These are phyloP conservation scores for Aureobasidium sp. DNA, from an alignment of 2,329 filamentous ascomycete genomes.

Conservation along the genomic window DNA sequence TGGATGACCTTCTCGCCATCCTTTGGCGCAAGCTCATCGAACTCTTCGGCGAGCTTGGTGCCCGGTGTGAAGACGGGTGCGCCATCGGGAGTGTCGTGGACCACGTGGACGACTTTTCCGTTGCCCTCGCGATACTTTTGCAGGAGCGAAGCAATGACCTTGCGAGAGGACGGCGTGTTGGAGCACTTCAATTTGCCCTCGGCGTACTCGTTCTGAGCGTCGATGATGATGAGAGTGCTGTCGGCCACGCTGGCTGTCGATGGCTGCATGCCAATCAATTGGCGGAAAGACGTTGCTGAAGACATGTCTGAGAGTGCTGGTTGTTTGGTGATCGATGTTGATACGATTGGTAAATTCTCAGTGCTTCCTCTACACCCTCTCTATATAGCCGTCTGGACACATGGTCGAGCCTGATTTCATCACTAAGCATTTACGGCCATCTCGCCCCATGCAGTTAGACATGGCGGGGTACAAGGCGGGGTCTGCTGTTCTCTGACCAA, in stretches of 20 bases:
- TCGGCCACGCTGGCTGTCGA: constrained; percentile 52
- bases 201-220: constrained; percentile 62
- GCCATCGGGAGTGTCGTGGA: constrained; percentile 53
- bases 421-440: background rate
- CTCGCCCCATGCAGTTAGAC: background rate
- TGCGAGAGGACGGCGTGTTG: constrained; percentile 48
- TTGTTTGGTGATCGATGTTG: background rate
- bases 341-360: background rate
- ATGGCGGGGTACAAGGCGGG: constrained; percentile 4
- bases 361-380: background rate
- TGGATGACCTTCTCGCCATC: constrained; percentile 50
- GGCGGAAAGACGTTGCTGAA: constrained; percentile 39
- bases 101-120: constrained; percentile 54
- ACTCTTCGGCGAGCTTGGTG: constrained; percentile 54
- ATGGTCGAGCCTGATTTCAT: background rate
- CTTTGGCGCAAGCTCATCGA: constrained; percentile 51
- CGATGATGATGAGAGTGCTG: constrained; percentile 59
- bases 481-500: background rate
- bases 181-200: constrained; percentile 51
- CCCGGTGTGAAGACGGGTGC: constrained; percentile 60
- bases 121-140: constrained; percentile 51
- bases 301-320: background rate
- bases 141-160: constrained; percentile 51
- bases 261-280: constrained; percentile 47
- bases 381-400: background rate